Evolutionary conservation across 768 basidiomycete genomes (phyloP).

Genomic region (Pleurotus tuber-regium): DNA sequence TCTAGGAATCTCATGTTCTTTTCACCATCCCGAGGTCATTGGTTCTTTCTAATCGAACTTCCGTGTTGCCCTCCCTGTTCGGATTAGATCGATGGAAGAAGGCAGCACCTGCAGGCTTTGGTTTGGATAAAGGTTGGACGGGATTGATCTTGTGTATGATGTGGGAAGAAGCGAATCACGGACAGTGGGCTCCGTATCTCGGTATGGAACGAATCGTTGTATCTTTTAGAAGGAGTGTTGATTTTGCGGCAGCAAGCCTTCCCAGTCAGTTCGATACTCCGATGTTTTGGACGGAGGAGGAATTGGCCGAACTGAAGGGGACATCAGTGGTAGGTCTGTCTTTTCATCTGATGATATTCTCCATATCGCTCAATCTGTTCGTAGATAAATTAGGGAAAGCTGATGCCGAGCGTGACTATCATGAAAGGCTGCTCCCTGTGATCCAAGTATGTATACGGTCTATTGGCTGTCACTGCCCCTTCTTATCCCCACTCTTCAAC

Average conservation of each 20-base stretch:
- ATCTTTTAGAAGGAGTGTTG: slow-evolving; percentile 1
- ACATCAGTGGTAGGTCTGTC: slow-evolving; percentile 84
- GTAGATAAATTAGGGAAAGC: slow-evolving; percentile 85
- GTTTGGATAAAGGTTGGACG: slow-evolving; percentile 73
- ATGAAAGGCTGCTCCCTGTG: slow-evolving; percentile 63
- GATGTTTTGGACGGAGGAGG: slow-evolving; percentile 88
- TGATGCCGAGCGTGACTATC: slow-evolving; percentile 76
- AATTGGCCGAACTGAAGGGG: slow-evolving; percentile 73
- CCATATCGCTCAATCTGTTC: no score
- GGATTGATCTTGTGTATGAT: slow-evolving; percentile 92
- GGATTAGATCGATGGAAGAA: slow-evolving; percentile 64
- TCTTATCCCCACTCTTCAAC: slow-evolving; percentile 7
- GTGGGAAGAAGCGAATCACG: slow-evolving; percentile 77
- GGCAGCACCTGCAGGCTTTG: slow-evolving; percentile 22
- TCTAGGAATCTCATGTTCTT: slow-evolving; percentile 68
- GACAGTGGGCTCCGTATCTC: slow-evolving; percentile 69
- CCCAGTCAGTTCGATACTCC: slow-evolving; percentile 81
- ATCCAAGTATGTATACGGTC: slow-evolving; percentile 49
- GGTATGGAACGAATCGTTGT: slow-evolving; percentile 38
- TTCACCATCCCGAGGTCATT: slow-evolving; percentile 81
- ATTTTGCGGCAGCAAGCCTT: slow-evolving; percentile 47
- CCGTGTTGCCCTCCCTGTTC: slow-evolving; percentile 56
- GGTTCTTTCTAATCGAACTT: slow-evolving; percentile 79
- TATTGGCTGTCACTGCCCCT: neutral
- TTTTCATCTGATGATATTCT: neutral